Evolutionary conservation across 176 grass and related monocot species (phyloP), one percentile per base, ranked within the genome.

Genomic region (Hsuehochloa calcarea): DNA sequence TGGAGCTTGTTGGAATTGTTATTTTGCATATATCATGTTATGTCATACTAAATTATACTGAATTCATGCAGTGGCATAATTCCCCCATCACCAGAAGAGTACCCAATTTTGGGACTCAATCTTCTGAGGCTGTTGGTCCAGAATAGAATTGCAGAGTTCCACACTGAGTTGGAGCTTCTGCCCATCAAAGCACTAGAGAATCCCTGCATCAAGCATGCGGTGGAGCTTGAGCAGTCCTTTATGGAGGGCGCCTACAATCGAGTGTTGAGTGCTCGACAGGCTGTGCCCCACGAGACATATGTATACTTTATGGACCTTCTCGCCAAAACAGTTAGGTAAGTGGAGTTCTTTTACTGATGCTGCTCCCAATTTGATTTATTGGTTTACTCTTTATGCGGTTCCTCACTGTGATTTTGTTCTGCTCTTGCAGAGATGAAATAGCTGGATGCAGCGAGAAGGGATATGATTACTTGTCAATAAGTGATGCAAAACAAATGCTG

Each of bases 261-360:
- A 40, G 94, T 96, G 9, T 85, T 96, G 81, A 91, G 73, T 8
- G 91, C 91, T 52, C 89, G 94, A 39, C 91, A 91, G 39, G 80
- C 91, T 43, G 91, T 93, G 35, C 94, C 94, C 2, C 94, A 93
- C 22, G 94, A 91, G 73, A 93, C 91, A 35, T 96, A 96, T 10
- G 58, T 93, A 65, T 99, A 99, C 90, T 99, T 99, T 79, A 94
- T 99, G 93, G 96, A 98, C 74, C 96, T 98, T 78, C 96, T 98
- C 5, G 96, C 91, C 39, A 98, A 98, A 87, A 98, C 96, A 60
- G 89, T 98, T 39, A 93, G 96, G 96, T 98, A 54, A 88, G 84
- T 75, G 40, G 26, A 29, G 31, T 70, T 68, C 64, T 82, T 72
- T 80, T 75, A 15, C 31, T 75, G 19, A 52, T 74, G 8, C 16